phyloP scores from a whole-genome alignment of 345 rosid genomes.

The thale cress (Arabidopsis thaliana) region DNA sequence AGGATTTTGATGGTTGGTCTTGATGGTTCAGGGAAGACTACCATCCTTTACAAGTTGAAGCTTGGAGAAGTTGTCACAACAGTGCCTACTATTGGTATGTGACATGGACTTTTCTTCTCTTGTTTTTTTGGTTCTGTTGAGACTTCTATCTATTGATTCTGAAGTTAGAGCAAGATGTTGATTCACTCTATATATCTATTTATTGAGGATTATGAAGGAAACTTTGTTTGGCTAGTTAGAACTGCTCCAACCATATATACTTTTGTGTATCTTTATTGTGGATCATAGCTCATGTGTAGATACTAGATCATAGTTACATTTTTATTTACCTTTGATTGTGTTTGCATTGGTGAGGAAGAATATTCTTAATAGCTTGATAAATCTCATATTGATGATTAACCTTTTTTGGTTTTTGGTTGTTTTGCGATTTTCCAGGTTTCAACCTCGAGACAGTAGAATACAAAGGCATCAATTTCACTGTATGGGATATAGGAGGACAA shows the following conservation, averaged over 20 bases:
- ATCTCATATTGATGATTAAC: neutral
- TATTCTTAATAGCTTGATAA: neutral
- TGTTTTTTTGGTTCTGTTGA: neutral
- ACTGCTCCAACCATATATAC: neutral
- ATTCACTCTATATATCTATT: neutral
- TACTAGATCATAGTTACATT: neutral
- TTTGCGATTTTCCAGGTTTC: slow-evolving; percentile 52
- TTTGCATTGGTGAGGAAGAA: neutral
- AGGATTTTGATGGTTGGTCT: slow-evolving; percentile 77
- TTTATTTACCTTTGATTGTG: neutral
- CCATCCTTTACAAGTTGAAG: slow-evolving; percentile 71
- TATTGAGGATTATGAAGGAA: neutral
- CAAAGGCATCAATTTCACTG: slow-evolving; percentile 57
- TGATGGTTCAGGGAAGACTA: slow-evolving; percentile 75
- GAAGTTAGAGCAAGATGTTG: neutral
- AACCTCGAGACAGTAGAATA: slow-evolving; percentile 69
- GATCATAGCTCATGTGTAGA: slow-evolving; percentile 6
- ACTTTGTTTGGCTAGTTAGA: neutral
- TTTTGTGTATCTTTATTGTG: neutral
- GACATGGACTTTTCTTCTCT: neutral
- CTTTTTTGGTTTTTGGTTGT: neutral
- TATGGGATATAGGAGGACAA: slow-evolving; percentile 85
- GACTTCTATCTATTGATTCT: neutral
- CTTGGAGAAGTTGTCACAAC: slow-evolving; percentile 69
- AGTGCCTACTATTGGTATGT: slow-evolving; percentile 64